Evolutionary conservation across 202 grass and related monocot genomes (phyloP).

Genomic region (Brachypodium distachyon): DNA sequence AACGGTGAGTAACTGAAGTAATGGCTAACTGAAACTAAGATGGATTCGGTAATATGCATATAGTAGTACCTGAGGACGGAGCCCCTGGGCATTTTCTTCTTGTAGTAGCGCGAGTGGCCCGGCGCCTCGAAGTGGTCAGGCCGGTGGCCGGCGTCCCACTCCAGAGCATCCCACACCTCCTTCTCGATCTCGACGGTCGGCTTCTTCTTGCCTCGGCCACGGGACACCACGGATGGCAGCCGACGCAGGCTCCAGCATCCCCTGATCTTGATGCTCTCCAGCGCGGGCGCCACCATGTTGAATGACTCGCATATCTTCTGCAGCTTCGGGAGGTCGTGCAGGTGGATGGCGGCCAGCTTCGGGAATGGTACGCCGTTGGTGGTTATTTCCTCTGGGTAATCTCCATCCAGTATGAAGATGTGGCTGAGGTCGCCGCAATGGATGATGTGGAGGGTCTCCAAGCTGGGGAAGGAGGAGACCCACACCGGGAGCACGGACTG

Average conservation of each 20-base stretch:
- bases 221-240: not conserved
- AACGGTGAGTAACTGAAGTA: not conserved
- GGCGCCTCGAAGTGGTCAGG: not conserved
- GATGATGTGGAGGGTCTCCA: constrained; percentile 11
- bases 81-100: not conserved
- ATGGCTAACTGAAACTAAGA: not conserved
- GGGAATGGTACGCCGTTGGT: not conserved
- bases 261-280: not conserved
- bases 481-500: not conserved
- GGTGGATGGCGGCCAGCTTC: not conserved
- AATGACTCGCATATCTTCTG: not conserved
- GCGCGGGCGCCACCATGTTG: not conserved
- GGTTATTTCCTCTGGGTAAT: fast-evolving
- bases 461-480: not conserved
- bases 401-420: not conserved
- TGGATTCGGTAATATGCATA: not conserved
- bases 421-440: not conserved
- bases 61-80: not conserved
- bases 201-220: not conserved
- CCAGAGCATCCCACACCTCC: constrained; percentile 5
- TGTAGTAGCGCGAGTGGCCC: not conserved
- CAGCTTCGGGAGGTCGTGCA: not conserved
- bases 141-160: constrained; percentile 14
- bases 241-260: not conserved
- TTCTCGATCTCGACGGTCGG: not conserved